A percentile compares a stretch with the other conserved stretches of the same genome.
phyloP scores from a whole-genome alignment of 2,329 filamentous ascomycete genomes.

The Aureobasidium sp. region DNA sequence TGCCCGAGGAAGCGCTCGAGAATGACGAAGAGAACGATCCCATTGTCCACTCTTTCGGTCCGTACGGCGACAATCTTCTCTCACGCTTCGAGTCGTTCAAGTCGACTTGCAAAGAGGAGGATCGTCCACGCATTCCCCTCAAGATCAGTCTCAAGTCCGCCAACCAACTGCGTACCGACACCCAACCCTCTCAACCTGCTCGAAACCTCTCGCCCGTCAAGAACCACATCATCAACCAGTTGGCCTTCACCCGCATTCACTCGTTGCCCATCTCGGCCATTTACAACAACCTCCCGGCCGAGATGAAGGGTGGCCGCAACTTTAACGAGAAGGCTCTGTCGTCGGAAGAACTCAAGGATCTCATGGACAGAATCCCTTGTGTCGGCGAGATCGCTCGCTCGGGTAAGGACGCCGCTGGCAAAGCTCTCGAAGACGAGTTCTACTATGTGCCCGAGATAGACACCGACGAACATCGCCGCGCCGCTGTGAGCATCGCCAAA shows the following conservation, averaged over 20 bases:
- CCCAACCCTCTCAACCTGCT: slow-evolving; percentile 15
- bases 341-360: slow-evolving; percentile 55
- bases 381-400: slow-evolving; percentile 82
- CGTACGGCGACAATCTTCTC: slow-evolving; percentile 79
- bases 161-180: neutral
- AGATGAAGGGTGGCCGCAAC: slow-evolving; percentile 31
- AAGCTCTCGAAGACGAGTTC: slow-evolving; percentile 89
- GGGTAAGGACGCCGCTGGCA: slow-evolving; percentile 93
- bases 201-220: slow-evolving; percentile 43
- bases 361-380: slow-evolving; percentile 67
- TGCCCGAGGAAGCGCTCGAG: slow-evolving; percentile 59
- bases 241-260: slow-evolving; percentile 87
- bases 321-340: slow-evolving; percentile 33
- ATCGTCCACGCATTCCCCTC: slow-evolving; percentile 30
- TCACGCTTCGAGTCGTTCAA: slow-evolving; percentile 71
- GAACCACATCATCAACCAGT: slow-evolving; percentile 90
- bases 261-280: slow-evolving; percentile 87
- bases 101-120: slow-evolving; percentile 50
- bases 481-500: slow-evolving; percentile 78
- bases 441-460: slow-evolving; percentile 92
- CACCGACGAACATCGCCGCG: slow-evolving; percentile 64
- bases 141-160: slow-evolving; percentile 21
- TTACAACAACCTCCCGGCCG: slow-evolving; percentile 70
- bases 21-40: slow-evolving; percentile 93
- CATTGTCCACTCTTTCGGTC: slow-evolving; percentile 86